Evolutionary conservation across 129 eudicot genomes (phyloP), one percentile per base, ranked within the genome.

Genomic region (Apium graveolens): DNA sequence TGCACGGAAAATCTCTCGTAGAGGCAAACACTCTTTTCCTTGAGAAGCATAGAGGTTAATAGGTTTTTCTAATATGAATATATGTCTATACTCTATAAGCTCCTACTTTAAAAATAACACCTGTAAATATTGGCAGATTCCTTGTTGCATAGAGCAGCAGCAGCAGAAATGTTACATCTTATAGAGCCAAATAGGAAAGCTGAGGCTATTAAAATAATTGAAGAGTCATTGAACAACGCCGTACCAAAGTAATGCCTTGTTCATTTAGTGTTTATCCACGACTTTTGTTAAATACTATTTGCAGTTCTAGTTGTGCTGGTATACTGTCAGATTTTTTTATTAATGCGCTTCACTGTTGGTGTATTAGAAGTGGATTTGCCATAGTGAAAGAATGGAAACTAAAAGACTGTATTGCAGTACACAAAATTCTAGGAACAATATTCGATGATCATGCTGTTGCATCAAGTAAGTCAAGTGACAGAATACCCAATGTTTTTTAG

Each of bases 131-230:
- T 74, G 78, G 86, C 90, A 95, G 99, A 90, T 84, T 95, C 99
- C 38, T 87, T 95, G 87, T 83, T 89, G 88, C 99, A 95, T 83
- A 95, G 99, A 82, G 95, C 93, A 74, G 91, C 97, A 69, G 99
- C 77, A 65, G 99, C 96, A 21, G 97, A 92, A 87, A 86, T 95
- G 97, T 78, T 89, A 14, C 81, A 82, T 87, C 86, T 89, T 76
- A 77, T 95, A 84, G 96, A 92, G 80, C 95, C 97, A 78, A 83
- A 76, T 82, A 95, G 86, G 87, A 95, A 88, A 86, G 78, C 83
- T 31, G 97, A 91, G 78, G 97, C 97, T 70, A 60, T 90, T 79
- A 83, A 77, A 43, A 83, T 92, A 77, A 89, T 95, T 72, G 92
- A 88, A 85, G 97, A 92, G 51, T 92, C 95, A 42, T 60, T 84